phyloP scores from a whole-genome alignment of 225 moss, liverwort and hornwort species.

The Pleurozium schreberi region DNA sequence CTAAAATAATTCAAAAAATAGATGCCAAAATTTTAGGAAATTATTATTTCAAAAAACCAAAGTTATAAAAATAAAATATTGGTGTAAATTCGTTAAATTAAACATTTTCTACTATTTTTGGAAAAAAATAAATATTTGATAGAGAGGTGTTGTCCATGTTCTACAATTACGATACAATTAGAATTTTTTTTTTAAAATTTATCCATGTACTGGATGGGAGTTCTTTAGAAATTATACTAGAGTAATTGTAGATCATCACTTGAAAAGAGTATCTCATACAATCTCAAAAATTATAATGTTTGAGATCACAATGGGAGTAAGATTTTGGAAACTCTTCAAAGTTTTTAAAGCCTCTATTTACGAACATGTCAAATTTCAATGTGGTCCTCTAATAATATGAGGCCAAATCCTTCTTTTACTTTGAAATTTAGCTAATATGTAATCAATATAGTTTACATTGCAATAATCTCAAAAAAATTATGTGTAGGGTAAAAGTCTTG shows the following conservation, averaged over 20 bases:
- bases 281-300: not conserved
- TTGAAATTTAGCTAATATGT: not conserved
- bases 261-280: not conserved
- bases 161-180: no score
- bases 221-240: not conserved
- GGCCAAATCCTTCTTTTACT: not conserved
- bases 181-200: no score
- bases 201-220: no score
- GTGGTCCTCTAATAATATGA: not conserved
- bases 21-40: no score
- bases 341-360: not conserved
- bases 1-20: not conserved
- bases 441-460: no score
- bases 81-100: no score
- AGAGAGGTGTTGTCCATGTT: no score
- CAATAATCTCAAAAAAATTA: no score
- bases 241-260: not conserved
- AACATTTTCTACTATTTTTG: no score
- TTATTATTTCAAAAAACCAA: no score
- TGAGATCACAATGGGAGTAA: not conserved
- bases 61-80: no score
- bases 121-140: not conserved
- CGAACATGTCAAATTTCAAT: not conserved
- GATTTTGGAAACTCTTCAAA: not conserved
- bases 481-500: no score